Conservation (phyloP, 805 yeast genomes). For the Ogataea paraovalis region DNA sequence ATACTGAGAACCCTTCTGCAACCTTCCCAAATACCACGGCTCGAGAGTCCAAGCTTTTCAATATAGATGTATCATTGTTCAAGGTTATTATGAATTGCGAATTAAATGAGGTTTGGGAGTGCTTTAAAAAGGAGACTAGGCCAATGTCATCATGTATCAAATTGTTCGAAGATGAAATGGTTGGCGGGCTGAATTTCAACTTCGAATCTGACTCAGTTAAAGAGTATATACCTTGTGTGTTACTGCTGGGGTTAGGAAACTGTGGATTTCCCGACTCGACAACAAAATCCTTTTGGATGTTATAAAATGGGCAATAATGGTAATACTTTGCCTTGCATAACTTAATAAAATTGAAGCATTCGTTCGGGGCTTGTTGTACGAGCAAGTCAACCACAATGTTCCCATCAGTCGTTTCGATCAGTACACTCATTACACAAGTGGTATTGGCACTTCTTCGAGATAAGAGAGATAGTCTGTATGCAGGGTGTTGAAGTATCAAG, state of each 20-base stretch:
- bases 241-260: constrained; percentile 31
- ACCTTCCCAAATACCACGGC: constrained; percentile 46
- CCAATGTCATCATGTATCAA: constrained; percentile 31
- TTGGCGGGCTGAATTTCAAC: neutral
- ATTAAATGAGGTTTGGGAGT: constrained; percentile 18
- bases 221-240: neutral
- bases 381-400: constrained; percentile 49
- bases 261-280: constrained; percentile 47
- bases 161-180: constrained; percentile 18
- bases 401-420: constrained; percentile 39
- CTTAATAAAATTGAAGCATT: constrained; percentile 46
- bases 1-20: constrained; percentile 44
- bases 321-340: constrained; percentile 50
- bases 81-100: constrained; percentile 38
- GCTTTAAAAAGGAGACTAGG: constrained; percentile 26
- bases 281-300: constrained; percentile 36
- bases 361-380: constrained; percentile 32
- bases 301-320: constrained; percentile 47
- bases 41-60: constrained; percentile 22
- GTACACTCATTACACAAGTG: constrained; percentile 37
- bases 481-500: no score
- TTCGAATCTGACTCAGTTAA: neutral
- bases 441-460: no score
- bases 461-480: no score
- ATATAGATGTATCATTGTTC: constrained; percentile 22